Conservation (phyloP, 768 basidiomycete genomes). For the Boletus speciosus region DNA sequence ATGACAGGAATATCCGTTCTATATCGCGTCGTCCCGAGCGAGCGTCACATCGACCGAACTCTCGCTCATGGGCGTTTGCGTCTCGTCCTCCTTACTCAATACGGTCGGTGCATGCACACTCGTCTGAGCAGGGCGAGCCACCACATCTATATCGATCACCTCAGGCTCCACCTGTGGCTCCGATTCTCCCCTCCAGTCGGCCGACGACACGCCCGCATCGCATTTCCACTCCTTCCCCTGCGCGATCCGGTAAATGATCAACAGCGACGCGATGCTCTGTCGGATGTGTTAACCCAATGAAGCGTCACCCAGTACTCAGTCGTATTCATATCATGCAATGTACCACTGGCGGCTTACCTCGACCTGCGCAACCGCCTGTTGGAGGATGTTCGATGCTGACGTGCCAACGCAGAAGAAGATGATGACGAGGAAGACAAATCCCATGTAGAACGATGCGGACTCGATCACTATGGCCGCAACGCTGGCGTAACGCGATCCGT, state of each 20-base stretch:
- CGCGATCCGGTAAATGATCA: conserved; percentile 23
- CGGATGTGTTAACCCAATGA: not conserved
- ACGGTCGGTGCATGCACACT: not conserved
- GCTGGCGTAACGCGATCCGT: conserved; percentile 12
- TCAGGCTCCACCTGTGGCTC: not conserved
- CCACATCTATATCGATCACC: not conserved
- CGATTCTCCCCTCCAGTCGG: conserved; percentile 15
- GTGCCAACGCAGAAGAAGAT: conserved; percentile 2
- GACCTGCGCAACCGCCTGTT: conserved; percentile 19
- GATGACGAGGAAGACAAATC: conserved; percentile 16
- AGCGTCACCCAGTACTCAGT: not conserved
- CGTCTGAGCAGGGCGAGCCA: not conserved
- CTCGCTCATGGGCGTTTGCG: not conserved
- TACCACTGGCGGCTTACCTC: conserved; percentile 5
- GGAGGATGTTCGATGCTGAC: conserved; percentile 4
- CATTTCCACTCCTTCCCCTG: conserved; percentile 15
- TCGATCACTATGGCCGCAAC: conserved; percentile 15
- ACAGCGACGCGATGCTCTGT: conserved; percentile 14
- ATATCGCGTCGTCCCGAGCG: not conserved
- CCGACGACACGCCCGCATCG: conserved; percentile 1
- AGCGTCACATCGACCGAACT: not conserved
- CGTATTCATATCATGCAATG: not conserved
- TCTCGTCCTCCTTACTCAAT: conserved; percentile 3
- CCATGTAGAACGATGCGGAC: conserved; percentile 18
- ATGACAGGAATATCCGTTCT: not conserved